These are phyloP conservation scores for Leishmania lainsoni DNA, from an alignment of 208 protist species.

Conservation along the genomic window DNA sequence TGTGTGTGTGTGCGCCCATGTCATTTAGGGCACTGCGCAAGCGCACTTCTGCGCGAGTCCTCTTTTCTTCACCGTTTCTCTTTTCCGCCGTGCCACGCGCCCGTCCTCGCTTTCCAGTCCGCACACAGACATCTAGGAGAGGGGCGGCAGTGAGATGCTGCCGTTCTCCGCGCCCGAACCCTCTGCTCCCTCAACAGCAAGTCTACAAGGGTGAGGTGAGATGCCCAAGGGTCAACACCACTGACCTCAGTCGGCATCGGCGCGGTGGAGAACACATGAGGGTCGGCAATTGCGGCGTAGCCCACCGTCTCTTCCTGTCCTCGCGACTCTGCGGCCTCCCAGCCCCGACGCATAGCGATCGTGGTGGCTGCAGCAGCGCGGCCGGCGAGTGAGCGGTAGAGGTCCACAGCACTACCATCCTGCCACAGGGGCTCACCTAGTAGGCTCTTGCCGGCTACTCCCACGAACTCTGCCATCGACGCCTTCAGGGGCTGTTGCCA, in stretches of 20 bases:
- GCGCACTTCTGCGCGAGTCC: background rate
- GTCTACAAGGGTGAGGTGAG: background rate
- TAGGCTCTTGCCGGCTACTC: background rate
- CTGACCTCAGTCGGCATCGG: background rate
- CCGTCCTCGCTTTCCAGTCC: background rate
- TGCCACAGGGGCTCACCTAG: conserved; percentile 10
- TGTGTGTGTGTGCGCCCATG: background rate
- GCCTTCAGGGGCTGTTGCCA: background rate
- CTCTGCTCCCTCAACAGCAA: background rate
- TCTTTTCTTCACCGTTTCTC: background rate
- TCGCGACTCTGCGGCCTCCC: background rate
- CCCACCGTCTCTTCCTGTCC: background rate
- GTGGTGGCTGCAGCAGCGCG: background rate
- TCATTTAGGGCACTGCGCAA: background rate
- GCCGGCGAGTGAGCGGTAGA: conserved; percentile 3
- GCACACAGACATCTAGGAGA: background rate
- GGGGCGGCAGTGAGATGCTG: conserved; percentile 17
- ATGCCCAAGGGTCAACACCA: background rate
- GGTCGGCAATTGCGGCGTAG: background rate
- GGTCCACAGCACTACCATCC: background rate
- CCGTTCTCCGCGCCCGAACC: conserved; percentile 4
- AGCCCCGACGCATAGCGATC: background rate
- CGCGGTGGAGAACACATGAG: conserved; percentile 18
- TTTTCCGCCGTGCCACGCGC: background rate
- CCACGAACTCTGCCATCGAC: conserved; percentile 2